These are phyloP conservation scores for Penicillium sp. DNA, from an alignment of 2,329 filamentous ascomycete genomes.

Conservation along the genomic window DNA sequence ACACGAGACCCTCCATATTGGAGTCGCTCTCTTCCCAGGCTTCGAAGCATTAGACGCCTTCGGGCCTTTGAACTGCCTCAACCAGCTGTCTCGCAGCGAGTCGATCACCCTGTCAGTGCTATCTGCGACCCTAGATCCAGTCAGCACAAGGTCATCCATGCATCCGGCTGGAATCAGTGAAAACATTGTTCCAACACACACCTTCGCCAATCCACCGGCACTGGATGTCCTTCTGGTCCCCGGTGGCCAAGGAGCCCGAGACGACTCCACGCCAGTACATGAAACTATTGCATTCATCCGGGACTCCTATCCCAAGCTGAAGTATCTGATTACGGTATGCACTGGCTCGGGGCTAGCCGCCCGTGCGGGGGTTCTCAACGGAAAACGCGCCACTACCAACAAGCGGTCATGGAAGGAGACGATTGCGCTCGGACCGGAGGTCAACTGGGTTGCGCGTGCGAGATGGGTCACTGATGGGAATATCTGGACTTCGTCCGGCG, in stretches of 20 bases:
- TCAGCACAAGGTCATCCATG: constrained; percentile 33
- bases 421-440: constrained; percentile 52
- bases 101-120: constrained; percentile 34
- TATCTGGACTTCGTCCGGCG: constrained; percentile 68
- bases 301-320: constrained; percentile 52
- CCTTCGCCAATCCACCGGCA: constrained; percentile 56
- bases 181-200: constrained; percentile 56
- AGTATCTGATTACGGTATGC: constrained; percentile 67
- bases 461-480: constrained; percentile 70
- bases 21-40: constrained; percentile 42
- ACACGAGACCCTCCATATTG: constrained; percentile 13
- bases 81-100: constrained; percentile 25
- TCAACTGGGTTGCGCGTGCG: constrained; percentile 65
- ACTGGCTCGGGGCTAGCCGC: constrained; percentile 66
- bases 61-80: constrained; percentile 55
- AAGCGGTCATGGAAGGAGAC: constrained; percentile 61
- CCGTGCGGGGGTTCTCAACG: constrained; percentile 63
- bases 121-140: constrained; percentile 36
- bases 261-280: constrained; percentile 32
- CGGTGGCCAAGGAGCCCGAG: constrained; percentile 59
- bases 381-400: constrained; percentile 67
- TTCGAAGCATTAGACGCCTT: constrained; percentile 50
- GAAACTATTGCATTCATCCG: constrained; percentile 52
- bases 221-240: constrained; percentile 70
- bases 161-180: constrained; percentile 36